phyloP scores from a whole-genome alignment of 805 yeast species.

The Yamadazyma paraphyllophila region DNA sequence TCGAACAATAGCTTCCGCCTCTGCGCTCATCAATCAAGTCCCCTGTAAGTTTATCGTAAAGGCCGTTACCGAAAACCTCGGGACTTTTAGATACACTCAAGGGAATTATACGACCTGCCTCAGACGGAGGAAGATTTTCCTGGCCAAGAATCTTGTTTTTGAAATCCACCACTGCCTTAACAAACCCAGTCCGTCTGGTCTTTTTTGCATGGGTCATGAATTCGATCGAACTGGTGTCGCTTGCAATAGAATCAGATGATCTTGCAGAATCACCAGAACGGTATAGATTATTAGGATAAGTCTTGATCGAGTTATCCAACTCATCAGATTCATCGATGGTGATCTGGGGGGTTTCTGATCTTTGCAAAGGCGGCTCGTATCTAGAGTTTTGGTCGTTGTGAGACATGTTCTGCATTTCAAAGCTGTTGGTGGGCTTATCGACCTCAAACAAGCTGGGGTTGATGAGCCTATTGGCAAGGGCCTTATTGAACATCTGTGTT shows the following conservation, averaged over 20 bases:
- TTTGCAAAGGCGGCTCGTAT: background rate
- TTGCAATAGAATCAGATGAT: slow-evolving; percentile 15
- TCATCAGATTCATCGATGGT: slow-evolving; percentile 19
- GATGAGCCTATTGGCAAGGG: slow-evolving; percentile 16
- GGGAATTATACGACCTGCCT: slow-evolving; percentile 77
- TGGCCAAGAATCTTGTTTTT: slow-evolving; percentile 43
- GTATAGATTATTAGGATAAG: slow-evolving; percentile 13
- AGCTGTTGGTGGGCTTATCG: background rate
- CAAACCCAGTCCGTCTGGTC: slow-evolving; percentile 11
- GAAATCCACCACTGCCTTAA: slow-evolving; percentile 16
- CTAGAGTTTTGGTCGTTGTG: background rate
- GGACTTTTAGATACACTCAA: slow-evolving; percentile 45
- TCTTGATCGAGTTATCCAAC: background rate
- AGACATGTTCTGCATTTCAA: slow-evolving; percentile 1
- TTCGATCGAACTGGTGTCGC: slow-evolving; percentile 17
- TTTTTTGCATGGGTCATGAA: slow-evolving; percentile 19
- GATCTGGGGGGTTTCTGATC: slow-evolving; percentile 17
- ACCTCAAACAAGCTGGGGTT: slow-evolving; percentile 8
- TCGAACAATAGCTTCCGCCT: slow-evolving; percentile 56
- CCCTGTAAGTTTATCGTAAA: slow-evolving; percentile 20
- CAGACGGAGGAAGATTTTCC: slow-evolving; percentile 49
- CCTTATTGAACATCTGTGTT: slow-evolving; percentile 59
- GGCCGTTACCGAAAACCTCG: slow-evolving; percentile 26
- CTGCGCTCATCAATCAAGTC: slow-evolving; percentile 69
- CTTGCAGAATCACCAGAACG: slow-evolving; percentile 22